These are phyloP conservation scores for Rhizopus delemar DNA, from an alignment of 371 early-diverging fungal species.

Conservation along the genomic window DNA sequence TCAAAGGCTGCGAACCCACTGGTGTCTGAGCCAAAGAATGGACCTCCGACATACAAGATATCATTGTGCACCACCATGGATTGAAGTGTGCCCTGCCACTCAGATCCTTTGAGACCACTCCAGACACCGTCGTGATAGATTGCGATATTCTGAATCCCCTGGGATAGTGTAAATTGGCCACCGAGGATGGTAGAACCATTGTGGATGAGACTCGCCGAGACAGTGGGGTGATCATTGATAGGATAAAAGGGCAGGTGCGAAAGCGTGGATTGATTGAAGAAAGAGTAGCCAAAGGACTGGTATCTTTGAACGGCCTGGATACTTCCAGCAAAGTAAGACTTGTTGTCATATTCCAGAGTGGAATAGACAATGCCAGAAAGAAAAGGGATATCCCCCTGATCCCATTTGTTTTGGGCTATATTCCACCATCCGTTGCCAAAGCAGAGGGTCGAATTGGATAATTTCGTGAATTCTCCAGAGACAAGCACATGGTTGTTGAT, in stretches of 20 bases:
- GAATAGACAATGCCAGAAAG: conserved; percentile 32
- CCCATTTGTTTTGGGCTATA: conserved; percentile 15
- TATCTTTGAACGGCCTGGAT: conserved; percentile 39
- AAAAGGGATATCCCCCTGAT: conserved; percentile 21
- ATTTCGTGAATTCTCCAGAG: conserved; percentile 34
- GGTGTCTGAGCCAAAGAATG: conserved; percentile 24
- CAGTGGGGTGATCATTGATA: conserved; percentile 11
- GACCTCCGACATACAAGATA: conserved; percentile 56
- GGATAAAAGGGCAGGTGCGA: conserved; percentile 40
- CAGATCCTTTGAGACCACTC: conserved; percentile 40
- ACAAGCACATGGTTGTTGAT: conserved; percentile 24
- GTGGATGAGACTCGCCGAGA: conserved; percentile 41
- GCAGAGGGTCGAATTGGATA: conserved; percentile 3
- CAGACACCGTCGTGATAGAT: conserved; percentile 41
- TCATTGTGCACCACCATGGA: conserved; percentile 38
- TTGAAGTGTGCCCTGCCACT: conserved; percentile 41
- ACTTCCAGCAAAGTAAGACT: conserved; percentile 36
- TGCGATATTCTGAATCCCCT: conserved; percentile 44
- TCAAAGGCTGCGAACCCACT: conserved; percentile 39
- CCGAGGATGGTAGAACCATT: conserved; percentile 41
- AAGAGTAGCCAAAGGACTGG: conserved; percentile 39
- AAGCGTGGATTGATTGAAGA: conserved; percentile 22
- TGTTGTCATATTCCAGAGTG: background rate
- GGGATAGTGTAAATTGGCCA: conserved; percentile 36
- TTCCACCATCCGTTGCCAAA: conserved; percentile 45